These are phyloP conservation scores for Trichocomaceae sp. DNA, from an alignment of 2,329 filamentous ascomycete species.

Conservation along the genomic window DNA sequence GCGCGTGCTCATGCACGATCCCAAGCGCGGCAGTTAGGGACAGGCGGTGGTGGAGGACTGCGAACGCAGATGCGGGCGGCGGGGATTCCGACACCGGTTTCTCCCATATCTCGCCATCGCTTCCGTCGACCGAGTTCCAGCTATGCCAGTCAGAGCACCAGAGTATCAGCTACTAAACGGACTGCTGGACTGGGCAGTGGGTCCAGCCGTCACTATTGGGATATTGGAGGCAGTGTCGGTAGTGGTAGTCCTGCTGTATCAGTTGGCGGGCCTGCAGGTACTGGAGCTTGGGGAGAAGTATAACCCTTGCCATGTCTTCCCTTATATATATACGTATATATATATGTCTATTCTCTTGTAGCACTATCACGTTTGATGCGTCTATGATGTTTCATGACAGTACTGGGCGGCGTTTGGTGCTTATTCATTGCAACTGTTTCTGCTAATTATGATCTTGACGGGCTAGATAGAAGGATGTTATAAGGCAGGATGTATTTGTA, in stretches of 20 bases:
- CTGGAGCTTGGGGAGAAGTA: slow-evolving; percentile 75
- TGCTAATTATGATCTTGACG: background rate
- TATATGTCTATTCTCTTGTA: too few relatives aligned
- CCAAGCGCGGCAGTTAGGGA: slow-evolving; percentile 41
- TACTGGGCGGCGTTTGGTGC: background rate
- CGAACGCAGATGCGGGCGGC: slow-evolving; percentile 15
- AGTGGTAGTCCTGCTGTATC: slow-evolving; percentile 67
- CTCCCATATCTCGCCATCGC: slow-evolving; percentile 37
- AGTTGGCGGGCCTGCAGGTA: slow-evolving; percentile 55
- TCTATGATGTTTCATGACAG: background rate
- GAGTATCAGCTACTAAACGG: slow-evolving; percentile 59
- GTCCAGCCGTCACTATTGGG: slow-evolving; percentile 85
- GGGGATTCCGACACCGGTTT: slow-evolving; percentile 19
- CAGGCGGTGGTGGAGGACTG: slow-evolving; percentile 20
- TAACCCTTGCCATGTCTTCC: background rate
- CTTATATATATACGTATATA: background rate
- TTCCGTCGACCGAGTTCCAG: slow-evolving; percentile 52
- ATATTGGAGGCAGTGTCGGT: slow-evolving; percentile 72
- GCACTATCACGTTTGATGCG: background rate
- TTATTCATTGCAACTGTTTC: background rate
- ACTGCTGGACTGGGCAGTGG: slow-evolving; percentile 44
- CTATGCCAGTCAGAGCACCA: slow-evolving; percentile 82
- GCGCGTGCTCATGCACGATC: slow-evolving; percentile 45
- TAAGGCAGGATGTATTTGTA: background rate
- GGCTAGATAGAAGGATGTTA: background rate